Base-by-base conservation (phyloP, 2,329 filamentous ascomycete species). In the Sporothrix euskadiensis region DNA sequence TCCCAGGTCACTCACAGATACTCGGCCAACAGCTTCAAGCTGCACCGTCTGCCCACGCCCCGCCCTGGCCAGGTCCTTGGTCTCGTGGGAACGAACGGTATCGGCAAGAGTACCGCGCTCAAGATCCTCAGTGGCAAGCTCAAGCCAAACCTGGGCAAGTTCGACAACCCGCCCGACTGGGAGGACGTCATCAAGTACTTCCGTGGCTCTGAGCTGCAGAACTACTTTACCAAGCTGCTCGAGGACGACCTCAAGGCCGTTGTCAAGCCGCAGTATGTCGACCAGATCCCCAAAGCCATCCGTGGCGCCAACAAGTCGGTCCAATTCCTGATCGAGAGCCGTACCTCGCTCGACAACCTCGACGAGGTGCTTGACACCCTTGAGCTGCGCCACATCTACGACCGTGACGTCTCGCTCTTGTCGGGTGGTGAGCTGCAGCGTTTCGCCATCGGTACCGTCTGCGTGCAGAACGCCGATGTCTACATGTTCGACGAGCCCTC, bases 401-500 rank as follows among this genome's bases (percentile, higher is more conserved):
- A 98, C 78, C 93, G 97, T 84, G 95, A 98, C 77, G 92, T 99
- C 78, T 90, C 88, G 78, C 88, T 93, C 49, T 89, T 99, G 30
- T 99, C 96, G 77, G 97, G 96, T 88, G 96, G 96, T 87, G 97
- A 99, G 84, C 88, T 99, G 80, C 96, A 99, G 84, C 92, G 96
- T 83, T 99, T 99, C 79, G 96, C 96, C 79, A 98, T 99, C 78
- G 96, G 93, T 79, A 93, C 95, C 70, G 94, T 97, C 76, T 97
- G 94, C 80, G 94, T 98, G 30, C 95, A 98, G 82, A 90, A 97
- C 80, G 95, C 95, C 78, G 96, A 99, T 82, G 94, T 97, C 85
- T 99, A 99, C 88, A 98, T 99, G 96, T 99, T 99, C 80, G 96
- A 99, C 83, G 96, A 99, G 86, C 97, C 97, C 22, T 98, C 95